phyloP scores from a whole-genome alignment of 106 monocot genomes.

The Phalaenopsis equestris region DNA sequence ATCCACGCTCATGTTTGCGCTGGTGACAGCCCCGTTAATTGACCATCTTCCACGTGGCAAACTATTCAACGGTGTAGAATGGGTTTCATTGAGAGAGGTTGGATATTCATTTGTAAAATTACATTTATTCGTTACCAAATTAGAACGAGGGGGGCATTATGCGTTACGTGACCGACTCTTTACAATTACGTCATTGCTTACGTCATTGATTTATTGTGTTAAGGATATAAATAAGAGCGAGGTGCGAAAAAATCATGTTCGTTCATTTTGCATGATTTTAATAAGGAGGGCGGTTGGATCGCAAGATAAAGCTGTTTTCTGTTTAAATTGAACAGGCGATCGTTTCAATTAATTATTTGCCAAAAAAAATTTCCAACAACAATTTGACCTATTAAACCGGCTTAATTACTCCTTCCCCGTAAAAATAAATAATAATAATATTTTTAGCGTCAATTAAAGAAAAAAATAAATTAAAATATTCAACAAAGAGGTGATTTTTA shows the following conservation, averaged over 20 bases:
- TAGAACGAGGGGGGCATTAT: too few species aligned
- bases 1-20: background rate
- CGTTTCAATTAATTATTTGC: too few species aligned
- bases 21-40: background rate
- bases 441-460: too few species aligned
- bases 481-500: too few species aligned
- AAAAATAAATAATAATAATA: too few species aligned
- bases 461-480: too few species aligned
- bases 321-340: too few species aligned
- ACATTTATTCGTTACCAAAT: background rate
- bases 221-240: background rate
- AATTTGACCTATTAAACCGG: too few species aligned
- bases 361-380: too few species aligned
- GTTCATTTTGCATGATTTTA: background rate
- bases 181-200: conserved; percentile 3
- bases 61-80: background rate
- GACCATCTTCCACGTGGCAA: background rate
- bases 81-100: background rate
- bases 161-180: background rate
- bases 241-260: background rate
- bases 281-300: too few species aligned
- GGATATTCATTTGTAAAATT: background rate
- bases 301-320: too few species aligned
- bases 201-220: background rate
- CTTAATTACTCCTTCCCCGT: too few species aligned